Evolutionary conservation across 495 filamentous ascomycete species (phyloP).

Genomic region (Penicillium arizonense): DNA sequence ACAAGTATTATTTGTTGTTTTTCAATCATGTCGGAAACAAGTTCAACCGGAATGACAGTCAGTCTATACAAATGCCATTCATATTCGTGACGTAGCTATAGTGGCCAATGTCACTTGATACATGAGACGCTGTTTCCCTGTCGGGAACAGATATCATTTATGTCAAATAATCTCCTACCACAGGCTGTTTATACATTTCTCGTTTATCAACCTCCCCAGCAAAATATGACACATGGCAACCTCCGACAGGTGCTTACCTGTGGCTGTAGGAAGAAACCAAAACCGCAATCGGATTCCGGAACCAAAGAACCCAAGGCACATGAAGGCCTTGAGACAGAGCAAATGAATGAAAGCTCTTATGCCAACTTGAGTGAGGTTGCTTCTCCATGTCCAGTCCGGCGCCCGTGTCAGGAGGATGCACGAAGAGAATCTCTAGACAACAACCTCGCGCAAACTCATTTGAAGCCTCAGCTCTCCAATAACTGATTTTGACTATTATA

Average conservation of each 20-base stretch:
- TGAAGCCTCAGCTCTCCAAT: background rate
- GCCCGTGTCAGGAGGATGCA: background rate
- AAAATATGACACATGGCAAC: background rate
- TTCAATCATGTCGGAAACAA: background rate
- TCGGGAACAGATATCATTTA: too few relatives aligned
- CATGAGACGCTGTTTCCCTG: background rate
- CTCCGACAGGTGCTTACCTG: background rate
- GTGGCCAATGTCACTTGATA: background rate
- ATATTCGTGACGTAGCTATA: constrained; percentile 1
- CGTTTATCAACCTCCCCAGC: background rate
- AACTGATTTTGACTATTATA: background rate
- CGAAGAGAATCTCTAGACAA: background rate
- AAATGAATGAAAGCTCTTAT: background rate
- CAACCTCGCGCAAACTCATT: background rate
- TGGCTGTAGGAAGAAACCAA: background rate
- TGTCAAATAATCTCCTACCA: too few relatives aligned
- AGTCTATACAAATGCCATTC: background rate
- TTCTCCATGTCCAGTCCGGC: background rate
- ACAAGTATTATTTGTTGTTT: background rate
- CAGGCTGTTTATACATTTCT: too few relatives aligned
- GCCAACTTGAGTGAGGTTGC: background rate
- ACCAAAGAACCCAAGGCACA: background rate
- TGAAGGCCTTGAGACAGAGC: background rate
- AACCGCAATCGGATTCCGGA: background rate
- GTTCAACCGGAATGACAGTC: too few relatives aligned